Base-by-base conservation (phyloP, 805 yeast species). In the Tetrapisispora arboricola region DNA sequence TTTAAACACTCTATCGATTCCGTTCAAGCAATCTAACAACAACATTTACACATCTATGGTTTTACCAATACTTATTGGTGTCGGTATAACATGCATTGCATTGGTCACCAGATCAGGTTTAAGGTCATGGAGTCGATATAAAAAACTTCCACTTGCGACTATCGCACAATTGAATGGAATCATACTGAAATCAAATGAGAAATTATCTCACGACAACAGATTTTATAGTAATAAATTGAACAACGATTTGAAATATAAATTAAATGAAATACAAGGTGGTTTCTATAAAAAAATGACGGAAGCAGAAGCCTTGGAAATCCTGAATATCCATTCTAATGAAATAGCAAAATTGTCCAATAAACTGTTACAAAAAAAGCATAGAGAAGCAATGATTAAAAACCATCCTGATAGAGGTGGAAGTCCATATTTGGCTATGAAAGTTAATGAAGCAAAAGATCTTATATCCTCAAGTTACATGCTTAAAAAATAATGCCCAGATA, bases 341-440 rank as follows among this genome's bases (percentile, higher is more conserved):
- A 73, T 81, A 38, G 61, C 76, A 39, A 62, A 66, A 41, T 51
- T 79, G 26, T 64, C 68, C 32, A 60, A 57, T 24, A 68, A 68
- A 11, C 55, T 73, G 48, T 66, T 90, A 49, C 87, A 83, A 59
- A 88, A 78, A 46, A 79, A 78, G 44, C 95, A 88, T 58, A 75
- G 95, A 64, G 70, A 70, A 51, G 80, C 87, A 54, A 84, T 88
- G 92, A 64, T 85, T 63, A 74, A 82, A 38, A 88, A 88, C 60
- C 96, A 88, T 58, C 96, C 96, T 10, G 96, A 88, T 66, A 83
- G 79, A 58, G 96, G 96, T 26, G 96, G 96, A 2, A 81, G 94
- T 10, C 84, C 94, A 21, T 86, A 74, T 54, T 60, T 88, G 61
- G 95, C 96, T 36, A 79, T 88, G 44, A 88, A 88, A 67, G 81